A percentile compares a stretch with the other conserved stretches of the same genome.
Evolutionary conservation across 2,329 filamentous ascomycete genomes (phyloP).

Genomic region (Ramularia endophylla): DNA sequence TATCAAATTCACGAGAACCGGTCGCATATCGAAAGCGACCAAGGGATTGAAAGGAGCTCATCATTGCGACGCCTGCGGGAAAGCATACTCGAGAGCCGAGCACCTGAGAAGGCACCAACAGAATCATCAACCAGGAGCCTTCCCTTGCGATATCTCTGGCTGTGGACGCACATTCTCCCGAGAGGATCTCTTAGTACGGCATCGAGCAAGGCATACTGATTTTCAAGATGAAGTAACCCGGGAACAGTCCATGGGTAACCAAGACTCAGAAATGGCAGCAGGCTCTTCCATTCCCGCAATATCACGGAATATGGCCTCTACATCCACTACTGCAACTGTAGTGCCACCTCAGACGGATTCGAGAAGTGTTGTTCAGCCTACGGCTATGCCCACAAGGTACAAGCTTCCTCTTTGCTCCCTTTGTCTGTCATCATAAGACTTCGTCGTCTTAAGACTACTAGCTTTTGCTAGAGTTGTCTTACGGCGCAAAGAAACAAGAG

Average conservation of each 20-base stretch:
- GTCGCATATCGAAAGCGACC: conserved; percentile 43
- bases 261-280: conserved; percentile 12
- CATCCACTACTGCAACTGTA: conserved; percentile 1
- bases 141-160: conserved; percentile 35
- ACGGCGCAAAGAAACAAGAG: too few species aligned
- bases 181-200: conserved; percentile 40
- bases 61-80: conserved; percentile 41
- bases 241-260: conserved; percentile 20
- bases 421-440: too few species aligned
- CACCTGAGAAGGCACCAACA: conserved; percentile 44
- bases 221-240: conserved; percentile 17
- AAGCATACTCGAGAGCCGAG: conserved; percentile 44
- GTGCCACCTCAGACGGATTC: not conserved
- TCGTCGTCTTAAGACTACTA: not conserved
- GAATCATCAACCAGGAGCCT: conserved; percentile 39
- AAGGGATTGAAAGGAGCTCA: conserved; percentile 37
- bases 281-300: conserved; percentile 1
- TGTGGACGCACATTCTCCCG: conserved; percentile 42
- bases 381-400: conserved; percentile 15
- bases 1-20: conserved; percentile 35
- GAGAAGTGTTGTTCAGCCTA: not conserved
- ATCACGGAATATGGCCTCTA: too few species aligned
- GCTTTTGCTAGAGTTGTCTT: conserved; percentile 6
- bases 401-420: conserved; percentile 7
- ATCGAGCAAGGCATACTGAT: conserved; percentile 38